phyloP scores from a whole-genome alignment of 148 eudicot genomes.

The Beta vulgaris region DNA sequence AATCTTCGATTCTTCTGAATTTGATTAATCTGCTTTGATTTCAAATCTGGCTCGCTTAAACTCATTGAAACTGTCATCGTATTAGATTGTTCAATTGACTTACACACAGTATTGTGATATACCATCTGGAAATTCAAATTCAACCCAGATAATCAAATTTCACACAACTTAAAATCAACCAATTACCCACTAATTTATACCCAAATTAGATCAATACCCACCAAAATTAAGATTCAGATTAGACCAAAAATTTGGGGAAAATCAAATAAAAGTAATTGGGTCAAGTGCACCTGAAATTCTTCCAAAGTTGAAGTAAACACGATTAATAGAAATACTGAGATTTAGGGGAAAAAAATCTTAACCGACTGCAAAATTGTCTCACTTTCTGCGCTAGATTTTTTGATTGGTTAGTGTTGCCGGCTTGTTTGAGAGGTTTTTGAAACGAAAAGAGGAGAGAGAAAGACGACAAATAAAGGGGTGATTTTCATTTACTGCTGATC shows the following conservation, averaged over 20 bases:
- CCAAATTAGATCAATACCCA: conserved; percentile 27
- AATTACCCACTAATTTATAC: conserved; percentile 9
- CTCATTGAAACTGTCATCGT: conserved; percentile 60
- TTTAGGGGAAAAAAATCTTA: no score
- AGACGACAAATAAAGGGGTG: background rate
- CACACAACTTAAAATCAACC: background rate
- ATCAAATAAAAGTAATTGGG: conserved; percentile 18
- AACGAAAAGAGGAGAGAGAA: background rate
- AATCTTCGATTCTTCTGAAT: conserved; percentile 36
- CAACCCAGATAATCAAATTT: background rate
- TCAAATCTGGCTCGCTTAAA: conserved; percentile 37
- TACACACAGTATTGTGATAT: conserved; percentile 36
- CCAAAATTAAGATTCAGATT: conserved; percentile 23
- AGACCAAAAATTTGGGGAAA: conserved; percentile 25
- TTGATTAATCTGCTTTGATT: conserved; percentile 51
- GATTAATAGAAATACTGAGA: no score
- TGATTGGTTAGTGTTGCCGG: background rate
- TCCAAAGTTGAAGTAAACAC: no score
- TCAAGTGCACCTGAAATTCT: conserved; percentile 24
- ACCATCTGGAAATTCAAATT: conserved; percentile 47
- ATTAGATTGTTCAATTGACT: conserved; percentile 40
- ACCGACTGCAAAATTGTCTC: no score
- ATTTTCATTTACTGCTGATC: background rate
- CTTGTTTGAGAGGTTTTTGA: background rate
- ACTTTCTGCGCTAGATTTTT: no score